A percentile compares a stretch with the other conserved stretches of the same genome.
These are phyloP conservation scores for Carex littledalei DNA, from an alignment of 176 grass and related monocot genomes.

Conservation along the genomic window DNA sequence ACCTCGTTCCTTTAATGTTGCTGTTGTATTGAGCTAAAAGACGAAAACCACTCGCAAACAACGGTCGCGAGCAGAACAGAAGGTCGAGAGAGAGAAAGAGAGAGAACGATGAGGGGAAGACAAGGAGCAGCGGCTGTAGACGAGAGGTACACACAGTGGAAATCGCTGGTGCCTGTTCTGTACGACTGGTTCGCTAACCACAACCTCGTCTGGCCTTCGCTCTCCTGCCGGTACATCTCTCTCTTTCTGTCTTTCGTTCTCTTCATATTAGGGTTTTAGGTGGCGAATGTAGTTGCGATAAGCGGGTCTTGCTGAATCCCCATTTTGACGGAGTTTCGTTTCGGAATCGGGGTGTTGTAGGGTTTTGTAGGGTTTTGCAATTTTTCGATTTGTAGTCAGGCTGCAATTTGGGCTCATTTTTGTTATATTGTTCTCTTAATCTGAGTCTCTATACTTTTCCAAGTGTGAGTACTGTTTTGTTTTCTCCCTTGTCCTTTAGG, in stretches of 20 bases:
- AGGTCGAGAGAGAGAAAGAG: not conserved
- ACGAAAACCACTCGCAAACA: not conserved
- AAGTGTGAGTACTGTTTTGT: not conserved
- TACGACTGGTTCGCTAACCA: slow-evolving; percentile 99
- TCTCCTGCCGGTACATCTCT: slow-evolving; percentile 69
- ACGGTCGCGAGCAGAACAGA: not conserved
- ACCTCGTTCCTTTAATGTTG: not conserved
- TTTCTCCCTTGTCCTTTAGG: not conserved
- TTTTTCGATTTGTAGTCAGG: slow-evolving; percentile 29
- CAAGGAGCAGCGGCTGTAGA: slow-evolving; percentile 63
- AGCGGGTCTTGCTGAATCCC: not conserved
- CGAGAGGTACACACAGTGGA: slow-evolving; percentile 95
- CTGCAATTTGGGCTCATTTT: slow-evolving; percentile 17
- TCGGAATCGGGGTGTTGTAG: not conserved
- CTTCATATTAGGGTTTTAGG: not conserved
- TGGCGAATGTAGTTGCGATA: not conserved
- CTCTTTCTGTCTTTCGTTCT: not conserved
- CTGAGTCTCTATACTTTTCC: not conserved
- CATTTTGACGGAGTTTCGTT: not conserved
- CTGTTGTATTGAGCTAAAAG: not conserved
- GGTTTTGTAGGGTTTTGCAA: slow-evolving; percentile 11
- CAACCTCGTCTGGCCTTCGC: slow-evolving; percentile 98
- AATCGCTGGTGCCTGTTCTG: slow-evolving; percentile 87
- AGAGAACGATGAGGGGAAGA: slow-evolving; percentile 45
- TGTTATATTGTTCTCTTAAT: not conserved